Conservation (phyloP, 2,329 filamentous ascomycete species). For the Periconia macrospinosa region DNA sequence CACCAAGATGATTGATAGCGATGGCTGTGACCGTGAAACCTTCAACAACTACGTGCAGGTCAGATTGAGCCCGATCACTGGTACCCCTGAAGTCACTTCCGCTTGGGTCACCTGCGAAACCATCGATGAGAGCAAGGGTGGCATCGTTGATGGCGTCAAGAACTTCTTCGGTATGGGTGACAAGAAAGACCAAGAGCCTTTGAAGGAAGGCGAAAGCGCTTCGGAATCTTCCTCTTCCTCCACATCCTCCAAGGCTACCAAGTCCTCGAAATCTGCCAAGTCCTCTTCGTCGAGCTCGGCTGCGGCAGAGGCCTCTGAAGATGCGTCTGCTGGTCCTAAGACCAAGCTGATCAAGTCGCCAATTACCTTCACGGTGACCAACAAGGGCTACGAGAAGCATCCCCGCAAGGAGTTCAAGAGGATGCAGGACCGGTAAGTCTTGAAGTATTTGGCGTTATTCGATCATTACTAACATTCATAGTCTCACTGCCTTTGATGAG, state of each 20-base stretch:
- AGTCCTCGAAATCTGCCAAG: slow-evolving; percentile 40
- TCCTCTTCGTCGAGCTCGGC: slow-evolving; percentile 47
- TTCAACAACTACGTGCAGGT: slow-evolving; percentile 80
- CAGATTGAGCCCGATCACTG: slow-evolving; percentile 71
- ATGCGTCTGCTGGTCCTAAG: slow-evolving; percentile 50
- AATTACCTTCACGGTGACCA: slow-evolving; percentile 50
- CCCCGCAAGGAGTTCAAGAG: slow-evolving; percentile 61
- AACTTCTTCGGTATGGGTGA: slow-evolving; percentile 93
- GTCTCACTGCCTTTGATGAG: slow-evolving; percentile 79
- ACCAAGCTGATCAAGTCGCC: slow-evolving; percentile 56
- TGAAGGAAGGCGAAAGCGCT: slow-evolving; percentile 58
- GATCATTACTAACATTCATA: slow-evolving; percentile 35
- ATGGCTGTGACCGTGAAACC: slow-evolving; percentile 74
- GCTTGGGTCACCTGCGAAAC: slow-evolving; percentile 85
- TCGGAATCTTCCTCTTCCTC: slow-evolving; percentile 51
- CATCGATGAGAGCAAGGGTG: slow-evolving; percentile 71
- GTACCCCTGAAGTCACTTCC: slow-evolving; percentile 75
- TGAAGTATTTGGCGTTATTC: background rate
- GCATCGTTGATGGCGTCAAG: slow-evolving; percentile 91
- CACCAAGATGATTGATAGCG: slow-evolving; percentile 74
- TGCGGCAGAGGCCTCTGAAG: slow-evolving; percentile 51
- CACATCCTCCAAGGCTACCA: slow-evolving; percentile 37
- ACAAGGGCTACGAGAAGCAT: slow-evolving; percentile 56
- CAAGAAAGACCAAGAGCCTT: slow-evolving; percentile 76
- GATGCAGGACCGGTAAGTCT: slow-evolving; percentile 59